These are phyloP conservation scores for Nakazawaea populi DNA, from an alignment of 805 yeast species.

Conservation along the genomic window DNA sequence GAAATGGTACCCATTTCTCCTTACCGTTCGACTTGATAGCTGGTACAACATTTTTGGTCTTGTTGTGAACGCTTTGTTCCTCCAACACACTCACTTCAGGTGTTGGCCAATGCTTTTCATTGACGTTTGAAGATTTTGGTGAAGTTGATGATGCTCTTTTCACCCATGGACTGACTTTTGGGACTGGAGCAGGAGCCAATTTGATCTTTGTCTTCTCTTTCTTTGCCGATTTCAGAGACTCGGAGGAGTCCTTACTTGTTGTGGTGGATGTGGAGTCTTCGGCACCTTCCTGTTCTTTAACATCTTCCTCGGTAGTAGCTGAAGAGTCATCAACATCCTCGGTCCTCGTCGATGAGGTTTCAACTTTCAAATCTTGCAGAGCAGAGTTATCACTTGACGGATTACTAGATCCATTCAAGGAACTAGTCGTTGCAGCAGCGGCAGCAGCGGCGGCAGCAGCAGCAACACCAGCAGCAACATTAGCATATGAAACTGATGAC, in stretches of 20 bases:
- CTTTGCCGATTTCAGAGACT: slow-evolving; percentile 12
- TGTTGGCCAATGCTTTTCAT: slow-evolving; percentile 28
- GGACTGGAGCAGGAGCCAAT: slow-evolving; percentile 64
- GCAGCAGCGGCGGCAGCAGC: slow-evolving; percentile 14
- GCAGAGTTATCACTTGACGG: slow-evolving; percentile 1
- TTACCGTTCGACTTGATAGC: slow-evolving; percentile 32
- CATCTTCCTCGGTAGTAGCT: slow-evolving; percentile 8
- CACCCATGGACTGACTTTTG: slow-evolving; percentile 60
- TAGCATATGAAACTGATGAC: slow-evolving; percentile 20
- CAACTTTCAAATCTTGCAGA: slow-evolving; percentile 17
- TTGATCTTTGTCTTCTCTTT: slow-evolving; percentile 21
- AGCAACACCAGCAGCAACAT: slow-evolving; percentile 17
- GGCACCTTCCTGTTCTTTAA: not conserved
- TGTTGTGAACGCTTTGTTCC: slow-evolving; percentile 16
- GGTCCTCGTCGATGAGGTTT: slow-evolving; percentile 22
- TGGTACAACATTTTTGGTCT: slow-evolving; percentile 14
- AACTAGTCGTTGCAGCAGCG: slow-evolving; percentile 12
- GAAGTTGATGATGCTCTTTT: slow-evolving; percentile 19
- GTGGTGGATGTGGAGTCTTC: not conserved
- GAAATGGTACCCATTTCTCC: slow-evolving; percentile 71
- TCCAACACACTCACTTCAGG: slow-evolving; percentile 26
- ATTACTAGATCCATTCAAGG: slow-evolving; percentile 5
- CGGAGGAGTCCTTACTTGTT: not conserved
- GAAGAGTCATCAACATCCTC: slow-evolving; percentile 9
- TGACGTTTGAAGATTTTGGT: slow-evolving; percentile 18